phyloP scores from a whole-genome alignment of 1,284 basidiomycete genomes.

The Marasmius tenuissimus region DNA sequence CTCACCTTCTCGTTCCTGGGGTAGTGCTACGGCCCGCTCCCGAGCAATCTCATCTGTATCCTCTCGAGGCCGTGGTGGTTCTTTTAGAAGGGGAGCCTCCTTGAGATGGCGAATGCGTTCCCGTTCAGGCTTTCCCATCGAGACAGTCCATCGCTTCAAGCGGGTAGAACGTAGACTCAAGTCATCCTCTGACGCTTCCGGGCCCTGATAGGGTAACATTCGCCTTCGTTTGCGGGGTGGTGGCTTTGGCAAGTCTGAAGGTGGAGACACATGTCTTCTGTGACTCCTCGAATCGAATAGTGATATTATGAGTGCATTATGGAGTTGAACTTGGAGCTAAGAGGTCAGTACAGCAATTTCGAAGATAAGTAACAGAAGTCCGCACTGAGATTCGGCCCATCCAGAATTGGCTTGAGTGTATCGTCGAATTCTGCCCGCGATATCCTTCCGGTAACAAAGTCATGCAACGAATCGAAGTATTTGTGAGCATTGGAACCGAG shows the following conservation, averaged over 20 bases:
- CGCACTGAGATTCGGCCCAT: constrained; percentile 61
- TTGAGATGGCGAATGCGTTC: constrained; percentile 63
- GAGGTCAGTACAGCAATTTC: constrained; percentile 1
- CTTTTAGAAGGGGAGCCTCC: constrained; percentile 30
- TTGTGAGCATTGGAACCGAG: constrained; percentile 58
- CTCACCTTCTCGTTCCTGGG: constrained; percentile 65
- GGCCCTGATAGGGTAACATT: constrained; percentile 68
- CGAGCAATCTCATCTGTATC: constrained; percentile 65
- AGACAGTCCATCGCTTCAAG: constrained; percentile 74
- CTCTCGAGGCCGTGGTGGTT: constrained; percentile 40
- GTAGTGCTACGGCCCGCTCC: constrained; percentile 65
- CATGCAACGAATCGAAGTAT: constrained; percentile 66
- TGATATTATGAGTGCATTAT: constrained; percentile 80
- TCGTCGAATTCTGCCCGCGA: constrained; percentile 79
- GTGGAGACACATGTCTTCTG: constrained; percentile 62
- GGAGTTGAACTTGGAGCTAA: constrained; percentile 59
- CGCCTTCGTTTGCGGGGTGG: constrained; percentile 73
- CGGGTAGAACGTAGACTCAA: constrained; percentile 56
- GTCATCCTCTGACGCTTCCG: constrained; percentile 48
- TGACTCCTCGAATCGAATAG: constrained; percentile 76
- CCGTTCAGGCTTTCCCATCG: constrained; percentile 69
- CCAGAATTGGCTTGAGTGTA: constrained; percentile 59
- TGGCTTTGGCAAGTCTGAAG: constrained; percentile 57
- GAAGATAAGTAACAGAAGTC: constrained; percentile 3
- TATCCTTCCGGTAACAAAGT: constrained; percentile 65